phyloP scores from a whole-genome alignment of 805 yeast genomes.

The Saturnispora dispora region DNA sequence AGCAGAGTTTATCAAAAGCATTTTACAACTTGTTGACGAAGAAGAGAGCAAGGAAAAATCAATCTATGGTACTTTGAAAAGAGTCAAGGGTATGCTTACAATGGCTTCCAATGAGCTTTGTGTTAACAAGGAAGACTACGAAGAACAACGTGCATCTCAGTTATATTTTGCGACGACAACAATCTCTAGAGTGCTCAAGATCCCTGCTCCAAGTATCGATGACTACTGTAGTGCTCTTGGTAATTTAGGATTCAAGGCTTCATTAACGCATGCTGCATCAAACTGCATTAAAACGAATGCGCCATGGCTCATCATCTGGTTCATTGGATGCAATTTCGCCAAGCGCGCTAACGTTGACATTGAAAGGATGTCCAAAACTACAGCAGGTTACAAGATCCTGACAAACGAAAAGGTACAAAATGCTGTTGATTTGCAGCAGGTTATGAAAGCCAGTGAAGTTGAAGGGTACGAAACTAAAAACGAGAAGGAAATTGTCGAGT shows the following conservation, averaged over 20 bases:
- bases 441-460: constrained; percentile 7
- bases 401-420: constrained; percentile 32
- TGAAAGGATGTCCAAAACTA: constrained; percentile 36
- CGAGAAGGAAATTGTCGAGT: constrained; percentile 19
- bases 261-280: constrained; percentile 82
- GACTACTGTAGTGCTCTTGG: constrained; percentile 72
- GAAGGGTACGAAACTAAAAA: constrained; percentile 17
- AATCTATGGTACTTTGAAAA: constrained; percentile 66
- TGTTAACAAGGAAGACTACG: constrained; percentile 6
- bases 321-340: constrained; percentile 58
- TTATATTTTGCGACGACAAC: constrained; percentile 80
- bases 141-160: constrained; percentile 35
- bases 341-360: constrained; percentile 33
- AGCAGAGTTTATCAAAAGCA: constrained; percentile 51
- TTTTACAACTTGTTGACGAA: constrained; percentile 43
- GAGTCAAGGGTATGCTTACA: constrained; percentile 90
- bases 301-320: constrained; percentile 73
- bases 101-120: constrained; percentile 65
- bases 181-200: constrained; percentile 63
- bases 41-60: constrained; percentile 32
- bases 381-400: constrained; percentile 52
- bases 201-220: constrained; percentile 76
- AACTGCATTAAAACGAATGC: constrained; percentile 87
- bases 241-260: constrained; percentile 71
- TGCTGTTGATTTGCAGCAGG: constrained; percentile 24